Evolutionary conservation across 1,284 basidiomycete genomes (phyloP), one percentile per base, ranked within the genome.

Genomic region (Lignosus rhinocerotis): DNA sequence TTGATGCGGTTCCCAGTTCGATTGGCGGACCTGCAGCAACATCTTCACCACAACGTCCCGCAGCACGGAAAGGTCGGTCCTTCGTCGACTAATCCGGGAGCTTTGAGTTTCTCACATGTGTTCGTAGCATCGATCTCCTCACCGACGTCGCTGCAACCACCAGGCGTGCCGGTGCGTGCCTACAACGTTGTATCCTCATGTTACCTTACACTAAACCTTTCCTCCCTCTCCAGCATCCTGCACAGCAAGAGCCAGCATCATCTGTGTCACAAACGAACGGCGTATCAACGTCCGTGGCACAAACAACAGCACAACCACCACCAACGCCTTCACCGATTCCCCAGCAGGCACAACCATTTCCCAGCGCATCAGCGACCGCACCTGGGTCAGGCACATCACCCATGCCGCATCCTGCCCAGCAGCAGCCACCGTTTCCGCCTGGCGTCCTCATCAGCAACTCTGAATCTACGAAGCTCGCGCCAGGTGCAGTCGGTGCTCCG

Each of bases 1-100:
- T 88, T 47, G 88, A 92, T 67, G 86, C 87, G 48, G 77, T 81
- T 21, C 78, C 81, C 39, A 80, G 82, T 58, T 80, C 83, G 59
- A 72, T 79, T 51, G 76, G 79, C 63, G 81, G 78, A 56, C 80
- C 81, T 45, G 80, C 75, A 51, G 80, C 82, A 51, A 79, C 80
- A 36, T 83, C 85, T 31, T 87, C 87, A 51, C 87, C 87, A 44
- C 67, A 67, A 39, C 66, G 67, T 34, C 49, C 45, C 36, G 52
- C 55, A 33, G 55, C 65, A 3, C 65, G 66, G 51, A 63, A 66
- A 61, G 66, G 70, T 70, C 44, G 39, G 62, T 60, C 42, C 51
- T 56, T 10, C n/a, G 36, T 39, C 11, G 7, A 39, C 14, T 14
- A 5, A 39, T 12, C 7, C n/a, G n/a, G 36, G n/a, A 39, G 36